A percentile compares a stretch with the other conserved stretches of the same genome.
These are phyloP conservation scores for Ailanthus altissimus DNA, from an alignment of 345 rosid species.

Conservation along the genomic window DNA sequence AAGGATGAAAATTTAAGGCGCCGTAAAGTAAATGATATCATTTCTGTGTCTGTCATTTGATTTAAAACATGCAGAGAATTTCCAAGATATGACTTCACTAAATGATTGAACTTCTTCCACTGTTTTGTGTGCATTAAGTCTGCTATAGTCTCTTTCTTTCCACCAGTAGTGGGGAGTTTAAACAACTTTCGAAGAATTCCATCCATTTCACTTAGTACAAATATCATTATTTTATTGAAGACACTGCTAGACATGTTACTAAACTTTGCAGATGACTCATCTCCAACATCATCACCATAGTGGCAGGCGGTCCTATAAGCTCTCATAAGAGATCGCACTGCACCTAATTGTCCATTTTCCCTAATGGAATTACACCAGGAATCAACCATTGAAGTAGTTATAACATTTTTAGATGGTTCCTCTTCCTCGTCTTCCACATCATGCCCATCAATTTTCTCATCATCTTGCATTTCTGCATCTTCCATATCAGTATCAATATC, in stretches of 20 bases:
- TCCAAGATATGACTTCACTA: constrained; percentile 92
- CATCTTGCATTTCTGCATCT: constrained; percentile 37
- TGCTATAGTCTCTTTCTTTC: constrained; percentile 72
- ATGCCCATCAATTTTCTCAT: constrained; percentile 35
- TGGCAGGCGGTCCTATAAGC: constrained; percentile 96
- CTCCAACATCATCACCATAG: constrained; percentile 86
- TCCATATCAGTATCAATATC: constrained; percentile 57
- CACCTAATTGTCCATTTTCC: constrained; percentile 62
- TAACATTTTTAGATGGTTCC: constrained; percentile 49
- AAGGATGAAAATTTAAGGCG: constrained; percentile 73
- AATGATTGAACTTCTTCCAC: constrained; percentile 84
- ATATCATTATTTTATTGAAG: constrained; percentile 84
- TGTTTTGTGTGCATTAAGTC: constrained; percentile 61
- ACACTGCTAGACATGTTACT: constrained; percentile 76
- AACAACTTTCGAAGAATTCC: constrained; percentile 73
- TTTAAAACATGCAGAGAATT: constrained; percentile 87
- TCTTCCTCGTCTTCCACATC: constrained; percentile 35
- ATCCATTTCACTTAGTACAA: constrained; percentile 79
- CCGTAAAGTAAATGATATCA: constrained; percentile 81
- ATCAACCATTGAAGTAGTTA: constrained; percentile 74
- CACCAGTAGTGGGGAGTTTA: constrained; percentile 72
- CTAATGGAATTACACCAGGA: constrained; percentile 68
- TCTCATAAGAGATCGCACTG: constrained; percentile 70
- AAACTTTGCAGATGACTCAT: constrained; percentile 56
- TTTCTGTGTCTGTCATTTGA: constrained; percentile 90